Evolutionary conservation across 768 basidiomycete species (phyloP), one percentile per base, ranked within the genome.

Genomic region (Hygrophoropsis aurantiaca): DNA sequence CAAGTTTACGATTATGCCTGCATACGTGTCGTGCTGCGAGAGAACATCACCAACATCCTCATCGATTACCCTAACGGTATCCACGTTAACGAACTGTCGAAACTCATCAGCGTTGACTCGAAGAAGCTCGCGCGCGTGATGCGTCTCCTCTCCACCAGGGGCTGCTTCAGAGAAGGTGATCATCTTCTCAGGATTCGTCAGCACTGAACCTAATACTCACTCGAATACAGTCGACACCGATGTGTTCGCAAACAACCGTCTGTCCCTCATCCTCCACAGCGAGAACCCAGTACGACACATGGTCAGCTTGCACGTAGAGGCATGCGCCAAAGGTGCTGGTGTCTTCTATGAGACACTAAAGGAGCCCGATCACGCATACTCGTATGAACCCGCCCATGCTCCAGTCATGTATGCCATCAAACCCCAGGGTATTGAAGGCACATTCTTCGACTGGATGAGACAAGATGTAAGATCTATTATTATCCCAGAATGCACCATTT

Each of bases 211-310:
- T 44, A 10, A 46, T 23, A 25, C 9, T 0, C 10, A 13, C 18
- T 36, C 35, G 5, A 6, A 15, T 8, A 26, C 41, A 72, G 68
- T 71, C 21, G 47, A 57, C 13, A 48, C 44, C 4, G 55, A 67
- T 25, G 59, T 60, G 0, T 72, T 67, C 43, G 53, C 65, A 16
- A 71, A 71, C 52, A 71, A 63, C 38, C 65, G 66, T 0, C 53
- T 71, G 6, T 68, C 66, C n/a, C 35, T 63, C 7, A 54, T 56
- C 33, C 52, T 71, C 5, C 58, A 55, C 23, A 53, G 49, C 11
- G 40, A 57, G 19, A 56, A 65, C 23, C 50, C 62, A 21, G 52
- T 55, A 23, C 48, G 44, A 27, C 54, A 58, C 40, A 55, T 62
- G 48, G 11, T 56, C 27, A 42, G 20, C 25, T 45, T 55, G 19